These are phyloP conservation scores for Solanum boliviense DNA, from an alignment of 257 asterid species.

Conservation along the genomic window DNA sequence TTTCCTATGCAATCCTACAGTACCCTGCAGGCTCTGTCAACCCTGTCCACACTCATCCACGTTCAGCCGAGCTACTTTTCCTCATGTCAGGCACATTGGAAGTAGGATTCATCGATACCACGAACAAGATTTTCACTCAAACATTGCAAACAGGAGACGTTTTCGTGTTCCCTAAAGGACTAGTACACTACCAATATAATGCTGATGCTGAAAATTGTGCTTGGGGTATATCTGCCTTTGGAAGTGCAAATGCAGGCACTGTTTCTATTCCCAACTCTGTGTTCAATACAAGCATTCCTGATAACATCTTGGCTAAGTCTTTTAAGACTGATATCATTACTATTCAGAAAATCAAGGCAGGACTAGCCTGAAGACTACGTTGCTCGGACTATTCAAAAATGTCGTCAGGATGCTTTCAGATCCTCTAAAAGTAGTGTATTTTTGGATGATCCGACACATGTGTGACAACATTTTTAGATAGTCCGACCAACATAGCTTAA, in stretches of 20 bases:
- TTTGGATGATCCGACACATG: background rate
- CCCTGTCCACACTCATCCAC: slow-evolving; percentile 56
- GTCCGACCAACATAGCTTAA: background rate
- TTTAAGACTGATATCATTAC: slow-evolving; percentile 44
- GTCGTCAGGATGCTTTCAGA: background rate
- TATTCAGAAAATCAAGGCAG: slow-evolving; percentile 39
- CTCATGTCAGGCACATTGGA: slow-evolving; percentile 28
- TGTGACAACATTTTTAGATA: background rate
- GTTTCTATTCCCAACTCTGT: slow-evolving; percentile 33
- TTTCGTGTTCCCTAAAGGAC: slow-evolving; percentile 40
- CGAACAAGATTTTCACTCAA: slow-evolving; percentile 31
- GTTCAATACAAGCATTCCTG: slow-evolving; percentile 30
- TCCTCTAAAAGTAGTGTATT: background rate
- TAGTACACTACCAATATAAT: slow-evolving; percentile 44
- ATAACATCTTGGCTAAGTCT: slow-evolving; percentile 26
- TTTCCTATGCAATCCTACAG: slow-evolving; percentile 37
- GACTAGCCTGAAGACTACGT: slow-evolving; percentile 3
- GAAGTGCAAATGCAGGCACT: slow-evolving; percentile 44
- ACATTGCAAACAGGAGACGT: slow-evolving; percentile 30
- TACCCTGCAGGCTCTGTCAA: slow-evolving; percentile 36
- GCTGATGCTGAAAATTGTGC: slow-evolving; percentile 27
- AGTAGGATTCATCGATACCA: slow-evolving; percentile 48
- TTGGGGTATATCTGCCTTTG: slow-evolving; percentile 37
- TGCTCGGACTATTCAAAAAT: background rate
- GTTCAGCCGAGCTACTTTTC: slow-evolving; percentile 49